Base-by-base conservation (phyloP, 352 stramenopile species). In the Globisporangium rhizosaccharum region DNA sequence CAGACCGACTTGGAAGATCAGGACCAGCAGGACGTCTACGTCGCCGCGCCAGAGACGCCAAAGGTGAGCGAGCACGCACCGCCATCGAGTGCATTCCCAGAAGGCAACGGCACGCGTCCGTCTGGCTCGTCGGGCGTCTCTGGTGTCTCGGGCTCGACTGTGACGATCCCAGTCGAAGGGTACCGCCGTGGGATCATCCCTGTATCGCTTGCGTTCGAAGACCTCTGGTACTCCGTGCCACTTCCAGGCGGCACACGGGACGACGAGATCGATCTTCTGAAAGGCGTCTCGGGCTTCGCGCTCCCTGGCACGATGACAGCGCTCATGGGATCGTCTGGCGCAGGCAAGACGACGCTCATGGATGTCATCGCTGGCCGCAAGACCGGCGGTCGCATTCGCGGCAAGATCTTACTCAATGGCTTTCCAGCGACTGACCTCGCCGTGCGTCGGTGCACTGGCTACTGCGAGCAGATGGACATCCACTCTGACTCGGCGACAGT, bases 341-440 rank as follows among this genome's bases (percentile, higher is more conserved):
- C 87, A 20, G 91, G 93, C 7, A 98, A 98, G 67, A 97, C 93
- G 3, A 98, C 94, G 2, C 72, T 98, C 10, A 92, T 97, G 70
- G 92, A 98, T 70, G 91, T 98, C 1, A 94, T 98, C 48, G 89
- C 94, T 1, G 72, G 94, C 4, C 77, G 94, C 51, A 98, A 98
- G 68, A 94, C 76, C 12, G 82, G 78, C 36, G 94, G 93, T 10
- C 78, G 70, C 33, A 83, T 93, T 44, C 70, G 64, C 18, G 89
- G 88, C 17, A 66, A 90, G 9, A 82, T 96, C 23, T 30, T 88
- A 25, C 68, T 73, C 12, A 90, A 87, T 25, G 77, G 77, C 1
- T 66, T 73, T 47, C 62, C 70, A 0, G 73, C 76, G 1, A 82
- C 70, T 4, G 71, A 76, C 20, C 67, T 86, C 25, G 70, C 74